Conservation (phyloP, 768 basidiomycete genomes). For the Paxillus ammoniavirescens region DNA sequence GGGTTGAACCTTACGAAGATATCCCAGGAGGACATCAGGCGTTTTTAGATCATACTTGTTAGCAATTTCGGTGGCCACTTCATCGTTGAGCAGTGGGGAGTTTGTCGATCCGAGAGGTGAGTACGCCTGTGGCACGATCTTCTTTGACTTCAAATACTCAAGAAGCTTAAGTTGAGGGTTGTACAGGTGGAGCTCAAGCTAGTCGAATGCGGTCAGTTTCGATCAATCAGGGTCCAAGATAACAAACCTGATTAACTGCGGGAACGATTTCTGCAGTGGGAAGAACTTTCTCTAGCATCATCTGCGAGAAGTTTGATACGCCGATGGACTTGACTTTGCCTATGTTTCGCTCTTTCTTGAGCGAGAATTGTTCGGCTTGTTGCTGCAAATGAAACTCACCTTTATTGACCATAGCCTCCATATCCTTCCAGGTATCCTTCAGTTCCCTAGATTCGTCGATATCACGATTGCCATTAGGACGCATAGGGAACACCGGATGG, state of each 20-base stretch:
- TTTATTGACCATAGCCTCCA: slow-evolving; percentile 71
- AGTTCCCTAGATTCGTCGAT: slow-evolving; percentile 65
- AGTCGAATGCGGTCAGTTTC: neutral
- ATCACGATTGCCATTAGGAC: slow-evolving; percentile 64
- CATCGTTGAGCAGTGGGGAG: slow-evolving; percentile 65
- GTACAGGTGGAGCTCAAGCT: slow-evolving; percentile 75
- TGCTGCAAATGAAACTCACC: slow-evolving; percentile 35
- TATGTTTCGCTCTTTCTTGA: slow-evolving; percentile 22
- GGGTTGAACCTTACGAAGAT: slow-evolving; percentile 45
- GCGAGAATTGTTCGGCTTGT: neutral
- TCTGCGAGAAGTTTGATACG: slow-evolving; percentile 73
- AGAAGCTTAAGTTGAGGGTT: slow-evolving; percentile 72
- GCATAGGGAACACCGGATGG: slow-evolving; percentile 54
- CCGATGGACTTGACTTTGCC: slow-evolving; percentile 69
- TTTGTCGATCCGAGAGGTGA: slow-evolving; percentile 75
- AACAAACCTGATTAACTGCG: slow-evolving; percentile 66
- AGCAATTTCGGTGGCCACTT: slow-evolving; percentile 58
- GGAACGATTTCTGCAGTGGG: slow-evolving; percentile 66
- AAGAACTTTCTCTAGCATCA: slow-evolving; percentile 67
- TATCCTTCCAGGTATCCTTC: slow-evolving; percentile 77
- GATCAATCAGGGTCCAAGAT: neutral
- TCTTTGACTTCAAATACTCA: slow-evolving; percentile 59
- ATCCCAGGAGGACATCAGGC: slow-evolving; percentile 60
- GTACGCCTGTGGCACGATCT: slow-evolving; percentile 74
- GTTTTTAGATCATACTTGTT: slow-evolving; percentile 51